Evolutionary conservation across 2,329 filamentous ascomycete genomes (phyloP).

Genomic region (Ampelomyces quisqualis): DNA sequence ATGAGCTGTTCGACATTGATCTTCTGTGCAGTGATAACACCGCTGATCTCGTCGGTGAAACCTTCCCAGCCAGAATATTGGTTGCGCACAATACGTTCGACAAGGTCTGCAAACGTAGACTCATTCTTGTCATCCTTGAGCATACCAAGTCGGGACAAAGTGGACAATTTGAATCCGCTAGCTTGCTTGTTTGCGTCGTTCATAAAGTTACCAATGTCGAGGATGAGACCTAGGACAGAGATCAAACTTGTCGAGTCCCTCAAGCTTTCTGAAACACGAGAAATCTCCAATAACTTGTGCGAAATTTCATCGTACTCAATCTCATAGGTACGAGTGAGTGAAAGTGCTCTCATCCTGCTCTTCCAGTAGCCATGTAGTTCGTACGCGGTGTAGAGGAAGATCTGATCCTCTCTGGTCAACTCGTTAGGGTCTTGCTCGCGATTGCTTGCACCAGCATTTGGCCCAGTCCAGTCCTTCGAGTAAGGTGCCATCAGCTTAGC

Average conservation of each 20-base stretch:
- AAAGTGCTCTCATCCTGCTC: slow-evolving; percentile 88
- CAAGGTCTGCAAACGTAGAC: slow-evolving; percentile 89
- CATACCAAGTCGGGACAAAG: slow-evolving; percentile 88
- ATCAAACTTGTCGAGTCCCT: slow-evolving; percentile 90
- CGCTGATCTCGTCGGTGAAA: slow-evolving; percentile 80
- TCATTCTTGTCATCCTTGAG: slow-evolving; percentile 99
- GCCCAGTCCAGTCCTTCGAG: slow-evolving; percentile 92
- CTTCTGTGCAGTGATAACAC: slow-evolving; percentile 79
- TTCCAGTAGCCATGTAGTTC: slow-evolving; percentile 99
- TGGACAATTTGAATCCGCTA: slow-evolving; percentile 95
- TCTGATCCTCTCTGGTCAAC: slow-evolving; percentile 90
- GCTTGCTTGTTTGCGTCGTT: slow-evolving; percentile 99
- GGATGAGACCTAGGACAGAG: slow-evolving; percentile 91
- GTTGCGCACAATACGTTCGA: slow-evolving; percentile 93
- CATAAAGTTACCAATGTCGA: slow-evolving; percentile 99
- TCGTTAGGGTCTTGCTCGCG: slow-evolving; percentile 85
- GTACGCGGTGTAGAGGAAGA: slow-evolving; percentile 89
- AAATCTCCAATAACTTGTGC: slow-evolving; percentile 80
- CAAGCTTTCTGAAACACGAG: slow-evolving; percentile 81
- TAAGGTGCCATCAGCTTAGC: slow-evolving; percentile 92
- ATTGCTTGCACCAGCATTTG: slow-evolving; percentile 72
- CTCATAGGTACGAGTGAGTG: slow-evolving; percentile 81
- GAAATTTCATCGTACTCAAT: slow-evolving; percentile 89
- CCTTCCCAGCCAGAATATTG: slow-evolving; percentile 95
- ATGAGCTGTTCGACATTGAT: slow-evolving; percentile 90